Evolutionary conservation across 2,329 filamentous ascomycete species (phyloP).

Genomic region (Colletotrichum sojae): DNA sequence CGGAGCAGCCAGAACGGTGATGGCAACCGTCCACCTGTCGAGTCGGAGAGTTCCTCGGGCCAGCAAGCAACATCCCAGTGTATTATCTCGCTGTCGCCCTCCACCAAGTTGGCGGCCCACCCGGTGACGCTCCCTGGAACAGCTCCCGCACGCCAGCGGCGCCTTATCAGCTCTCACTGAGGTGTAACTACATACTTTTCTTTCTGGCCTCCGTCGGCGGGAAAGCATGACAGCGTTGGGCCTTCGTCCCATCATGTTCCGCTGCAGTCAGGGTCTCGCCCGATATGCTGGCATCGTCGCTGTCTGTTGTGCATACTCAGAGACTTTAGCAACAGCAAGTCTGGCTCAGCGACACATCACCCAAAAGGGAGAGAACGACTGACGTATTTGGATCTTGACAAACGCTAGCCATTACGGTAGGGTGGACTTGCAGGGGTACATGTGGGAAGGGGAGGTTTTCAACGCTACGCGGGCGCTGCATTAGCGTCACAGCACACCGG

Average conservation of each 20-base stretch:
- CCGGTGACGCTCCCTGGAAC: constrained; percentile 9
- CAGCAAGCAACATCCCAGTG: constrained; percentile 22
- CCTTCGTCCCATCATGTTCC: constrained; percentile 25
- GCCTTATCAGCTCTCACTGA: background rate
- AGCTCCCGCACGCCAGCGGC: background rate
- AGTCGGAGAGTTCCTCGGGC: constrained; percentile 25
- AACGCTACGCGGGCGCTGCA: constrained; percentile 28
- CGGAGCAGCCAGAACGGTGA: constrained; percentile 4
- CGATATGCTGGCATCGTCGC: constrained; percentile 4
- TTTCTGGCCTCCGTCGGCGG: constrained; percentile 2
- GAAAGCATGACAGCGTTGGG: background rate
- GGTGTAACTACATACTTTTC: constrained; percentile 8
- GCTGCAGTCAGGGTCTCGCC: background rate
- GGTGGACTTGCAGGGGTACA: constrained; percentile 10
- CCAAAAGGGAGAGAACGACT: background rate
- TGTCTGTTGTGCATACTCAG: constrained; percentile 3
- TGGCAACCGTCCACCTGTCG: background rate
- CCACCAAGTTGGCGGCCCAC: constrained; percentile 12
- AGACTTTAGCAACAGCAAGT: too few species aligned
- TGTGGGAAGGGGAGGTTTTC: background rate
- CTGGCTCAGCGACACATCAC: too few species aligned
- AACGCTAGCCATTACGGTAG: constrained; percentile 35
- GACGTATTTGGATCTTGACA: constrained; percentile 23
- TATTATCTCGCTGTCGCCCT: background rate
- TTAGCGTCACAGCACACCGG: constrained; percentile 26